Percentiles rank a stretch among this genome's conserved stretches.
Evolutionary conservation across 1,284 basidiomycete species (phyloP).

Genomic region (Fomitiporia mediterranea): DNA sequence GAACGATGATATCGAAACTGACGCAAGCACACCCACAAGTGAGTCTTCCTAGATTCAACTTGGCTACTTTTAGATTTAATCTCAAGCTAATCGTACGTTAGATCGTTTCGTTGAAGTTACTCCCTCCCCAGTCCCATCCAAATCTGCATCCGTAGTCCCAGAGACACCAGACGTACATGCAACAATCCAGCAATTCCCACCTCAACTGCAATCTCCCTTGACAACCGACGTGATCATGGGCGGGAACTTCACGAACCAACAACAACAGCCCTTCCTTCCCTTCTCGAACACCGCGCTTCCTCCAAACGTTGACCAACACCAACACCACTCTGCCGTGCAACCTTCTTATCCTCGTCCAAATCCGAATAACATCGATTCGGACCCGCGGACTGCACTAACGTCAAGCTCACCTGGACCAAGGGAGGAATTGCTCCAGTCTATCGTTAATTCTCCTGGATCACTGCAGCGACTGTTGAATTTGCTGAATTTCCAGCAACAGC

Average conservation of each 20-base stretch:
- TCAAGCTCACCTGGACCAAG: slow-evolving; percentile 5
- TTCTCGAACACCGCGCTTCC: background rate
- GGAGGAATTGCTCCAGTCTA: slow-evolving; percentile 50
- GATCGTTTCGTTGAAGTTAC: slow-evolving; percentile 17
- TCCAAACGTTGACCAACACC: background rate
- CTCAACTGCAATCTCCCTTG: slow-evolving; percentile 1
- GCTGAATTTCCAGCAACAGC: slow-evolving; percentile 41
- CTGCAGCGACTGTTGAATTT: slow-evolving; percentile 63
- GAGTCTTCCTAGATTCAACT: background rate
- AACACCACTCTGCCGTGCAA: background rate
- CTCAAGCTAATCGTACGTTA: background rate
- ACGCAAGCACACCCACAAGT: slow-evolving; percentile 21
- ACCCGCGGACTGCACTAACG: slow-evolving; percentile 9
- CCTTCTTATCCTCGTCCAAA: background rate
- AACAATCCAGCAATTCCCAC: background rate
- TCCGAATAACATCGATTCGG: too few species aligned
- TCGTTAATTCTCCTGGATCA: slow-evolving; percentile 60
- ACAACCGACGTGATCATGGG: slow-evolving; percentile 13
- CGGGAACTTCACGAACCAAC: slow-evolving; percentile 16
- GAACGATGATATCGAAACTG: slow-evolving; percentile 19
- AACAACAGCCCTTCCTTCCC: slow-evolving; percentile 13
- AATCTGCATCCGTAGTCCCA: background rate
- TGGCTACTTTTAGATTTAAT: background rate
- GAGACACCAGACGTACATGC: slow-evolving; percentile 4
- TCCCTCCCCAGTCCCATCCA: slow-evolving; percentile 14